Evolutionary conservation across 805 yeast species (phyloP), one percentile per base, ranked within the genome.

Genomic region (Cyberlindnera euphorbiiphila): DNA sequence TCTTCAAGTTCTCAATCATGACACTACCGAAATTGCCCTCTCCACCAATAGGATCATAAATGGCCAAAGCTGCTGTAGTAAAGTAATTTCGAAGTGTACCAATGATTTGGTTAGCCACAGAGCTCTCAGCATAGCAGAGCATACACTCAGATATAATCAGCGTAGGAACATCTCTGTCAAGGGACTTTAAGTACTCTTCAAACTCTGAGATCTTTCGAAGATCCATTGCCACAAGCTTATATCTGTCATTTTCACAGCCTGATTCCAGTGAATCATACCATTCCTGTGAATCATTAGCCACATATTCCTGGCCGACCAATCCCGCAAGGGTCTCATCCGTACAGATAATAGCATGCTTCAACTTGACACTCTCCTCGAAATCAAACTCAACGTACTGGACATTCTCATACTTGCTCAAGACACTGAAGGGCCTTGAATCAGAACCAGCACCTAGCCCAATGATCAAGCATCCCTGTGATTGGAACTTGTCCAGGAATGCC

Each of bases 401-500:
- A 5, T 54, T 41, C n/a, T 40, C 35, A 15, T 53, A 29, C 7
- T 52, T 25, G 12, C 19, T 13, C 25, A 76, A 50, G 7, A 69
- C 45, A 7, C 59, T 60, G 40, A 74, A 66, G 28, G 64, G 61
- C 44, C 82, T 57, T 6, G 81, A 71, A 33, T 85, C 89, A 0
- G 86, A 68, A 2, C 82, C 84, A 27, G 85, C 77, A 33, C 85
- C 86, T 54, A 81, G 72, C 36, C 78, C 80, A 3, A 82, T 57
- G 6, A 76, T 76, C 57, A 82, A 85, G 25, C 74, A 59, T 6
- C 46, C 22, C 12, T 29, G 10, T n/a, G 24, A 28, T 3, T 32
- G 39, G 39, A 62, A 54, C 4, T 45, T 45, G 4, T 39, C 30
- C 3, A 77, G 32, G 44, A 77, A 79, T 15, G 55, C 49, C 2